Base-by-base conservation (phyloP, 2,329 filamentous ascomycete genomes). In the Pseudocercospora eumusae region DNA sequence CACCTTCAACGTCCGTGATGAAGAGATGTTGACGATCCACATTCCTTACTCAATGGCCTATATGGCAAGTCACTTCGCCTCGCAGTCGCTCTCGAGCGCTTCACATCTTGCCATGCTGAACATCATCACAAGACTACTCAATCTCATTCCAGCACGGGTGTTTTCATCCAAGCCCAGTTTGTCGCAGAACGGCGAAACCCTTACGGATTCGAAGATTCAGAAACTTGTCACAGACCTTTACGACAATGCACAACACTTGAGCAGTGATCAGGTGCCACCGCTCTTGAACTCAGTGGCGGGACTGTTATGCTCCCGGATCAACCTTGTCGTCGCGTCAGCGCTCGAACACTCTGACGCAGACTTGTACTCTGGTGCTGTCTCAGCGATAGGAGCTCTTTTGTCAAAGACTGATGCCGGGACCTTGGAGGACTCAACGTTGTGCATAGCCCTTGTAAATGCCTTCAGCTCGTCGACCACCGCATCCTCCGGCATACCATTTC, bases 1-100 rank as follows among this genome's bases (percentile, higher is more conserved):
- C 4, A 89, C 93, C 68, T 99, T 99, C 81, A 98, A 97, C 75
- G 85, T 98, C 55, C 86, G 88, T 57, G 95, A 99, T 76, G 95
- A 98, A 75, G 96, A 99, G 73, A 98, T 99, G 93, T 77, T 96
- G 15, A 86, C 90, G 1, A 80, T 91, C 21, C 93, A 98, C 76
- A 89, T 93, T 28, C 93, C 93, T 33, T 77, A 96, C 21, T 63
- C 68, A 57, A 83, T 87, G 2, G 76, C 96, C n/a, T 69, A 69
- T 42, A 60, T 73, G 40, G 60, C 68, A 18, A 56, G 42, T 23
- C 54, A 62, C 18, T 47, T 70, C 59, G 60, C 42, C 27, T 64
- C 57, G 10, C 44, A 57, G 11, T 9, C 18, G 2, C 18, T 59
- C 21, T 49, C 45, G 28, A 11, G 31, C n/a, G 23, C 27, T 31